A percentile compares a stretch with the other conserved stretches of the same genome.
Evolutionary conservation across 148 eudicot species (phyloP).

Genomic region (Vaccinium corymbosum): DNA sequence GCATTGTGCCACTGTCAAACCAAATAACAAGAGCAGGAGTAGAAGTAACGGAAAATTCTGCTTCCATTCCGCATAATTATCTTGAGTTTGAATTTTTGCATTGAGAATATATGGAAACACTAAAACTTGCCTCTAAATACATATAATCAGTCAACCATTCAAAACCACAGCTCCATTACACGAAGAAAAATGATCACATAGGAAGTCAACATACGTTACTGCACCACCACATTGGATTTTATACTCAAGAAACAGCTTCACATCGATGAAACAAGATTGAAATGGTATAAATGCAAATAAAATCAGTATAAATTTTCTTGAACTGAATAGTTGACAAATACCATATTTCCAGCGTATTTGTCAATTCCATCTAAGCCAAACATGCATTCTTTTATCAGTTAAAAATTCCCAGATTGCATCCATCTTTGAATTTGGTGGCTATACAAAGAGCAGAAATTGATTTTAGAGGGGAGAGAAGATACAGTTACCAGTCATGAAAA

Average conservation of each 20-base stretch:
- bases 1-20: too few species aligned
- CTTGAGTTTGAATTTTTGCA: too few species aligned
- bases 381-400: not conserved
- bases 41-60: not conserved
- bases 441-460: not conserved
- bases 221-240: not conserved
- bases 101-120: too few species aligned
- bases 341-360: not conserved
- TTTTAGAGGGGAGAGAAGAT: not conserved
- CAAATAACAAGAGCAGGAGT: not conserved
- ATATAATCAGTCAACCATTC: not conserved
- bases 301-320: not conserved
- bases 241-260: not conserved
- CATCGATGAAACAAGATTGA: not conserved
- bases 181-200: not conserved
- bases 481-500: conserved; percentile 10
- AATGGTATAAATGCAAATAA: too few species aligned
- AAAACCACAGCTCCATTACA: not conserved
- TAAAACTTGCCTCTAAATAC: too few species aligned
- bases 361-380: not conserved
- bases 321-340: not conserved
- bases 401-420: not conserved
- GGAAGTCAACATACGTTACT: not conserved
- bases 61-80: not conserved
- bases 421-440: not conserved